Evolutionary conservation across 176 grass and related monocot genomes (phyloP).

Genomic region (Melocanna baccifera): DNA sequence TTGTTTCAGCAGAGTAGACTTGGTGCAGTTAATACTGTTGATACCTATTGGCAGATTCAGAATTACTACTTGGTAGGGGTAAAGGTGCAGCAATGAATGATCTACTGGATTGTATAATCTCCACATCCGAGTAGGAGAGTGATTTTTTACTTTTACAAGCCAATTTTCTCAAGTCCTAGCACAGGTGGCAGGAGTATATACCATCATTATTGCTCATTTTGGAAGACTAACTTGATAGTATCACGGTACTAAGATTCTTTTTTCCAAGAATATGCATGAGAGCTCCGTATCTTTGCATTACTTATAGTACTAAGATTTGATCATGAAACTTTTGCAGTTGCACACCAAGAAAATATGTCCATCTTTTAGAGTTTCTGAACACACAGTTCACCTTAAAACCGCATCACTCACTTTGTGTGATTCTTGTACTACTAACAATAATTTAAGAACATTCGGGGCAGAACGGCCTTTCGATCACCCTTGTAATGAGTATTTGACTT

Average conservation of each 20-base stretch:
- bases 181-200: neutral
- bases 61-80: neutral
- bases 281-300: too few species aligned
- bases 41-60: neutral
- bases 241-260: too few species aligned
- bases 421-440: neutral
- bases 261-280: too few species aligned
- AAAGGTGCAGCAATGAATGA: neutral
- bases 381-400: neutral
- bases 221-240: neutral
- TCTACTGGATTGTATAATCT: neutral
- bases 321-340: neutral
- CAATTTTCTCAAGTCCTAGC: neutral
- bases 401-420: conserved; percentile 15
- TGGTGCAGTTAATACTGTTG: neutral
- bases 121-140: neutral
- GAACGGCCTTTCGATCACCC: neutral
- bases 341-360: neutral
- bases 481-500: too few species aligned
- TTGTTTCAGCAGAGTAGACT: neutral
- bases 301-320: neutral
- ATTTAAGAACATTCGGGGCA: neutral
- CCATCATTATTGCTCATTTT: neutral
- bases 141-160: too few species aligned
- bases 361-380: neutral